Evolutionary conservation across 2,329 filamentous ascomycete genomes (phyloP).

Genomic region (Polytolypa hystricis): DNA sequence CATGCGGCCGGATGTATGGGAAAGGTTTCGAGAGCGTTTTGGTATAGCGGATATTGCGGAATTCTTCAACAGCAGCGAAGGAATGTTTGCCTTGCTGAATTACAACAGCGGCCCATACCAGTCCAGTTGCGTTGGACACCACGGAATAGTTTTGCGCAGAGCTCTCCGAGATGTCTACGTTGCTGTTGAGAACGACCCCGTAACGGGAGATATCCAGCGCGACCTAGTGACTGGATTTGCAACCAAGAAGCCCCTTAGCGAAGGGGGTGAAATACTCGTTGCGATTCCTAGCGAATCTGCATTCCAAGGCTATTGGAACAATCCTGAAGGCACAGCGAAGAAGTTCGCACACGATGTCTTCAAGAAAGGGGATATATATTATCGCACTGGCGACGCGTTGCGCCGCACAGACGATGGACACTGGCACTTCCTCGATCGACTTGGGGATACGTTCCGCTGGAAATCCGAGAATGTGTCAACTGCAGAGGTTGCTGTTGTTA

Average conservation of each 20-base stretch:
- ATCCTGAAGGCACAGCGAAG: conserved; percentile 54
- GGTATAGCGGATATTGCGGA: conserved; percentile 48
- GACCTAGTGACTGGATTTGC: conserved; percentile 60
- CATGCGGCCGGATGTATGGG: conserved; percentile 54
- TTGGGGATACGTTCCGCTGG: conserved; percentile 67
- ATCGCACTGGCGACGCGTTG: conserved; percentile 57
- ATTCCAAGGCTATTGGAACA: conserved; percentile 61
- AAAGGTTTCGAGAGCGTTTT: conserved; percentile 39
- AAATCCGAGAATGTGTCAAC: conserved; percentile 60
- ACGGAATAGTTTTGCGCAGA: conserved; percentile 51
- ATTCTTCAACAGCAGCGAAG: conserved; percentile 71
- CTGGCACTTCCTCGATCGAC: conserved; percentile 58
- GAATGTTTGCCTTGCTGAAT: conserved; percentile 53
- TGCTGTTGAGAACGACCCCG: conserved; percentile 57
- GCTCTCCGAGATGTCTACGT: conserved; percentile 46
- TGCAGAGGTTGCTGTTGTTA: conserved; percentile 53
- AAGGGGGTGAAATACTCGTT: conserved; percentile 68
- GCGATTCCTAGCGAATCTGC: conserved; percentile 44
- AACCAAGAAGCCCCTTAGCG: conserved; percentile 49
- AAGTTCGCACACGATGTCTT: conserved; percentile 57
- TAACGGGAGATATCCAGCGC: conserved; percentile 55
- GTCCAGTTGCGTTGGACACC: conserved; percentile 56
- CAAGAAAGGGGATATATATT: conserved; percentile 56
- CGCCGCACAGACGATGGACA: conserved; percentile 50
- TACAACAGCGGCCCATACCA: conserved; percentile 51